Evolutionary conservation across 2,329 filamentous ascomycete species (phyloP), one percentile per base, ranked within the genome.

Genomic region (Pseudophaeomoniella oleicola): DNA sequence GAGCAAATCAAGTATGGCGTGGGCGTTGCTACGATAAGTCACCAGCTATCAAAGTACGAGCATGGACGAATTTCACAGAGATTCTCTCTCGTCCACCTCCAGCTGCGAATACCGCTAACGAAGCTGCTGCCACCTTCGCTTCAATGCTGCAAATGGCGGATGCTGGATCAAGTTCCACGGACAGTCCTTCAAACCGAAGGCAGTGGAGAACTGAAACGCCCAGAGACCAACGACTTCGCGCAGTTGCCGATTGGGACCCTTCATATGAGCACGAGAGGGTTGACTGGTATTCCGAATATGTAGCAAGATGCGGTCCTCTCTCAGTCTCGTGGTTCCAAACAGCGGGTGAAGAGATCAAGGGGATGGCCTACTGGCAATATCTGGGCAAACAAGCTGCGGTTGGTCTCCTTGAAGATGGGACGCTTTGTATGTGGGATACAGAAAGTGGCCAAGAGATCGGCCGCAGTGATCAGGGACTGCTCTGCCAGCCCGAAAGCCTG

Each of bases 261-360:
- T 74, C 73, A 0, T 85, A 80, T 44, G 72, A 76, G 0, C 62
- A 59, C 3, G 86, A 94, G 57, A 65, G 64, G 30, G 67, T 87
- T 14, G 75, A 81, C 34, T 94, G 85, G 80, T 94, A 93, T 54
- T 72, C 81, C 38, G 87, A 94, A 56, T 94, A 86, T 51, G 79
- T 92, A 43, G 83, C 87, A 37, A 71, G 87, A 19, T 71, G 87
- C 56, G 85, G 75, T 1, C 76, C 78, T 0, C 67, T 85, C n/a
- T 69, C 68, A 11, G 64, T 85, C 37, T 78, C 71, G 47, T 94
- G 87, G 87, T 65, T 92, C 30, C 71, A 86, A 50, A 67, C 72
- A 53, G 63, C 17, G 59, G 74, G 14, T 17, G 11, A 34, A 22
- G 84, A 92, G 49, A 75, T 77, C 4, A 76, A 81, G 27, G 86